A percentile compares a stretch with the other conserved stretches of the same genome.
Evolutionary conservation across 1,139 yeast genomes (phyloP).

Genomic region (Lodderomyces elongisporus): DNA sequence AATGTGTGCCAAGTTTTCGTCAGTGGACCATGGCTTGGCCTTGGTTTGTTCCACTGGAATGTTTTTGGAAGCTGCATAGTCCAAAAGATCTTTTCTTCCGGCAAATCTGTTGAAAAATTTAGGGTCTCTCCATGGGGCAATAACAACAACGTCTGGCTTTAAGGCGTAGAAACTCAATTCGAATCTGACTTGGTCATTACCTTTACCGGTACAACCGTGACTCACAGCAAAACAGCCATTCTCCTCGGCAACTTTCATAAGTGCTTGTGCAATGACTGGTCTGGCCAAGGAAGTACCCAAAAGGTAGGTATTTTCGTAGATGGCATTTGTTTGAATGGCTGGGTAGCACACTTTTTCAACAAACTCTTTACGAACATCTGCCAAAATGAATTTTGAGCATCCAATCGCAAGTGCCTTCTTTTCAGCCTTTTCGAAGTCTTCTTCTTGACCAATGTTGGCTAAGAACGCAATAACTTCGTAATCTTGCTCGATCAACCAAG

Average conservation of each 20-base stretch:
- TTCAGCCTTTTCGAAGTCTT: conserved; percentile 96
- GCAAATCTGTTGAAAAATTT: conserved; percentile 91
- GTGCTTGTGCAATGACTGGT: conserved; percentile 98
- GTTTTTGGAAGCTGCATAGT: conserved; percentile 84
- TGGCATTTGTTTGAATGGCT: conserved; percentile 94
- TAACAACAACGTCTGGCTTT: conserved; percentile 93
- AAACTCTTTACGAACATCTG: conserved; percentile 88
- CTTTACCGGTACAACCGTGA: conserved; percentile 99
- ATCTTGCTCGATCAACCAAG: conserved; percentile 97
- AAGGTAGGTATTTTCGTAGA: conserved; percentile 92
- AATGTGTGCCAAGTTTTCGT: conserved; percentile 97
- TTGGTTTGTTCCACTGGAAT: conserved; percentile 96
- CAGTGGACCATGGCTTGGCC: conserved; percentile 99
- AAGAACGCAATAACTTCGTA: conserved; percentile 96
- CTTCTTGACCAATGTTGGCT: conserved; percentile 98
- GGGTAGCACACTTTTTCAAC: conserved; percentile 93
- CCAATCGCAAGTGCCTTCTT: conserved; percentile 95
- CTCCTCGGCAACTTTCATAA: conserved; percentile 91
- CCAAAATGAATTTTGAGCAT: conserved; percentile 91
- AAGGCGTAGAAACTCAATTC: conserved; percentile 95
- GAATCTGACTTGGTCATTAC: conserved; percentile 98
- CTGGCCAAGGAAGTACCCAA: conserved; percentile 97
- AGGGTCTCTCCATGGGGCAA: conserved; percentile 99
- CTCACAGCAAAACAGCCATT: conserved; percentile 98
- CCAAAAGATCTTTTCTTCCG: conserved; percentile 93